Conservation (phyloP, 768 basidiomycete species). For the Xanthoconium stramineum region DNA sequence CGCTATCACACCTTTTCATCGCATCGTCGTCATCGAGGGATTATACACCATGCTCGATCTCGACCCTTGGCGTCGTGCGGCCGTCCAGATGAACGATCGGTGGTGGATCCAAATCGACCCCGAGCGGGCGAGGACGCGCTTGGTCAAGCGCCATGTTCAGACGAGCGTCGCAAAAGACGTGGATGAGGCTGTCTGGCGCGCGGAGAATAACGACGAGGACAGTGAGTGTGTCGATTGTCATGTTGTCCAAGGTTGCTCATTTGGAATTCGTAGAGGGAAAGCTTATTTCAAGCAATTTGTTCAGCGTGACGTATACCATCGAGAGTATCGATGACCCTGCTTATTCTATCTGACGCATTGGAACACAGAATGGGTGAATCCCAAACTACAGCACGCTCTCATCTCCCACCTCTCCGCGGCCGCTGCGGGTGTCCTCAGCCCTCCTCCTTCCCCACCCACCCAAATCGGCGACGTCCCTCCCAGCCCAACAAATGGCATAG, state of each 20-base stretch:
- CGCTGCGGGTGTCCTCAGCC: conserved; percentile 55
- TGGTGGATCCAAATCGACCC: conserved; percentile 68
- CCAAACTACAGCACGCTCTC: conserved; percentile 34
- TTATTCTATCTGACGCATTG: background rate
- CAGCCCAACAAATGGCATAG: conserved; percentile 25
- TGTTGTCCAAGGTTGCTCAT: background rate
- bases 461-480: conserved; percentile 46
- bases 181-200: conserved; percentile 66
- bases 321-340: conserved; percentile 41
- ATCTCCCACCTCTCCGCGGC: conserved; percentile 33
- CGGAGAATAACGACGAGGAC: conserved; percentile 75
- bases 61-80: conserved; percentile 69
- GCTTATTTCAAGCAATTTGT: conserved; percentile 39
- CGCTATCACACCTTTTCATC: conserved; percentile 57
- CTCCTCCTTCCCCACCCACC: conserved; percentile 76
- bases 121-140: conserved; percentile 51
- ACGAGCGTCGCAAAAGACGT: conserved; percentile 68
- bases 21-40: conserved; percentile 85
- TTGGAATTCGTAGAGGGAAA: conserved; percentile 37
- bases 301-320: conserved; percentile 40
- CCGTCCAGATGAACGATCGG: conserved; percentile 74
- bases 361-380: background rate
- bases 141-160: conserved; percentile 69
- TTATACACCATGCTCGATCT: conserved; percentile 80
- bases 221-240: conserved; percentile 46